These are phyloP conservation scores for Colletotrichum lupini DNA, from an alignment of 2,329 filamentous ascomycete genomes.

Conservation along the genomic window DNA sequence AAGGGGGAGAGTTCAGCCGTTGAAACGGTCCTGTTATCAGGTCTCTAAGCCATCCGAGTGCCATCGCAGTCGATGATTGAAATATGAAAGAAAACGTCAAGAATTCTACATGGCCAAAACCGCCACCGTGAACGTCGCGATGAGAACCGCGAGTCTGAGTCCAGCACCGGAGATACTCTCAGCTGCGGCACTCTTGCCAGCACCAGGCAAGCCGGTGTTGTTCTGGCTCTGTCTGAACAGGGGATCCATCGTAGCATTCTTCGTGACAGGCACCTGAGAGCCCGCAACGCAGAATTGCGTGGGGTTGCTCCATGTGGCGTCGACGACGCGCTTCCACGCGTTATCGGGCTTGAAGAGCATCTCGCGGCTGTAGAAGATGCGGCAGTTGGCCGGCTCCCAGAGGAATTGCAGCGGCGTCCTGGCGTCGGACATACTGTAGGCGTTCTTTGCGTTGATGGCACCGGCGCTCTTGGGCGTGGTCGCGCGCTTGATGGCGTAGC, in stretches of 20 bases:
- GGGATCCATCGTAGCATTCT: constrained; percentile 36
- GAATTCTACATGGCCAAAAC: constrained; percentile 22
- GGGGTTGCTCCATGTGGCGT: constrained; percentile 49
- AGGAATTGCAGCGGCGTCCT: constrained; percentile 56
- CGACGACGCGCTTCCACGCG: constrained; percentile 52
- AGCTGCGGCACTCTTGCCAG: background rate
- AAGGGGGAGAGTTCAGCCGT: background rate
- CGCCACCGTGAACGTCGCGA: constrained; percentile 7
- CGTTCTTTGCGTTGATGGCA: constrained; percentile 50
- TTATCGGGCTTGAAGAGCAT: constrained; percentile 53
- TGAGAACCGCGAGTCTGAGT: constrained; percentile 17
- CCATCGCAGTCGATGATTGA: background rate
- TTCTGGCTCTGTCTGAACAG: constrained; percentile 32
- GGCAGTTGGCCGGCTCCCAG: constrained; percentile 57
- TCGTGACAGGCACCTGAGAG: constrained; percentile 41
- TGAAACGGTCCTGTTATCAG: background rate
- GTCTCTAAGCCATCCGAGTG: background rate
- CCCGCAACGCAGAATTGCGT: constrained; percentile 45
- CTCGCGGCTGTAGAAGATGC: constrained; percentile 57
- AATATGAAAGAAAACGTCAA: background rate
- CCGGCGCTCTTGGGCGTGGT: constrained; percentile 39
- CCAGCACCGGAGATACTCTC: background rate
- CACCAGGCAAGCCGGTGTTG: constrained; percentile 14
- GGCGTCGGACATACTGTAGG: constrained; percentile 44
- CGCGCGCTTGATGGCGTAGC: constrained; percentile 46